phyloP scores from a whole-genome alignment of 352 stramenopile genomes.

The Phytophthora pseudosyringae region DNA sequence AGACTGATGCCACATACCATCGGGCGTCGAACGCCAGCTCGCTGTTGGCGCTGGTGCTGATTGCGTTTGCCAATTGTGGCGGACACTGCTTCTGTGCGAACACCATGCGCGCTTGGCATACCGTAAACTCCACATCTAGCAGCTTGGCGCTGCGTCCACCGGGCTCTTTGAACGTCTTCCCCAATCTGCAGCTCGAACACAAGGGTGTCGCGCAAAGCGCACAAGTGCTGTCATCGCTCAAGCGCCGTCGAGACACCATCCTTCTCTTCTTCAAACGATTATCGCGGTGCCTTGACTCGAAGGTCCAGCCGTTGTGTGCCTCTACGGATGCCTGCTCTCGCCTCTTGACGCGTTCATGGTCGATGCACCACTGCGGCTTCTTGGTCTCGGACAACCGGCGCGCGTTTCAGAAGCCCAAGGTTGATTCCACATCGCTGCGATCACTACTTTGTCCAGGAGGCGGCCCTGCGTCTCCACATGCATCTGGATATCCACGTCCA shows the following conservation, averaged over 20 bases:
- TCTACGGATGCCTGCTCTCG: no score
- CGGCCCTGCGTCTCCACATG: no score
- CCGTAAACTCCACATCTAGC: constrained; percentile 4
- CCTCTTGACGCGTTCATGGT: no score
- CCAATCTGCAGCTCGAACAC: constrained; percentile 13
- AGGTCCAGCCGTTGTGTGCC: no score
- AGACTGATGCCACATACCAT: neutral
- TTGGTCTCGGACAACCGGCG: no score
- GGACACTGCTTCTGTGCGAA: constrained; percentile 15
- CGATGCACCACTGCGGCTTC: no score
- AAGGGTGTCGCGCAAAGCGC: constrained; percentile 11
- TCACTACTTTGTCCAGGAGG: no score
- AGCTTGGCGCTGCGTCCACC: constrained; percentile 5
- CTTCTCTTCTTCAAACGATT: constrained; percentile 9
- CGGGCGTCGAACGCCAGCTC: constrained; percentile 6
- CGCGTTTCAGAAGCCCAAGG: no score
- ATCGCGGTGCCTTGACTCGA: neutral
- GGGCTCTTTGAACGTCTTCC: constrained; percentile 9
- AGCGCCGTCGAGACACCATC: constrained; percentile 5
- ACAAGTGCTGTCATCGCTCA: constrained; percentile 8
- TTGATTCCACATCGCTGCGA: no score
- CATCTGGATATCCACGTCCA: no score
- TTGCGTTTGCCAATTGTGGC: neutral
- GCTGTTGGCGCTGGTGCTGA: neutral
- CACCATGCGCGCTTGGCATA: constrained; percentile 12